Conservation (phyloP, 306 rosid species). For the Glycine latifolia region DNA sequence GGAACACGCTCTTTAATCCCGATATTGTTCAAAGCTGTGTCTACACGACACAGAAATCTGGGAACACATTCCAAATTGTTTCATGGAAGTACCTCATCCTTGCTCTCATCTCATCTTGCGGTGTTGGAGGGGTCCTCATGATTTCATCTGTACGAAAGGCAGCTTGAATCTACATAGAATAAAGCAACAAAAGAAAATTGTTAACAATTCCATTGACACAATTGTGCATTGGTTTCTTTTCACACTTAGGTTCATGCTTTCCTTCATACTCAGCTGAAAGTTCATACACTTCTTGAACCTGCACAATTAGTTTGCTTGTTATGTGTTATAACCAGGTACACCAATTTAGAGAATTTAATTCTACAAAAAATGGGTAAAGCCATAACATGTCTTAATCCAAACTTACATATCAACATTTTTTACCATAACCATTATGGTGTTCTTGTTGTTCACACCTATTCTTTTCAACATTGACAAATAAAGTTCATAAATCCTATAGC, state of each 20-base stretch:
- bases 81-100: conserved; percentile 99
- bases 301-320: too few species aligned
- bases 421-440: too few species aligned
- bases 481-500: too few species aligned
- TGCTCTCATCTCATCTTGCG: conserved; percentile 99
- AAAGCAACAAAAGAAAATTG: conserved; percentile 25
- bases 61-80: conserved; percentile 97
- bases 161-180: conserved; percentile 84
- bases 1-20: conserved; percentile 95
- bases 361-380: too few species aligned
- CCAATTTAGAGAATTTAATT: too few species aligned
- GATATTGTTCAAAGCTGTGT: conserved; percentile 91
- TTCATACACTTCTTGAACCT: conserved; percentile 98
- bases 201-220: neutral
- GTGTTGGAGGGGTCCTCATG: conserved; percentile 92
- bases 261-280: conserved; percentile 98
- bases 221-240: conserved; percentile 2
- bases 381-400: too few species aligned
- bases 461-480: too few species aligned
- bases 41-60: conserved; percentile 90
- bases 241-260: conserved; percentile 64
- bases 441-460: too few species aligned
- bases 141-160: conserved; percentile 99
- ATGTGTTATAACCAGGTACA: too few species aligned
- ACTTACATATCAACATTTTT: too few species aligned